A percentile compares a stretch with the other conserved stretches of the same genome.
Evolutionary conservation across 2,329 filamentous ascomycete species (phyloP).

Genomic region (Drechslerella dactyloides): DNA sequence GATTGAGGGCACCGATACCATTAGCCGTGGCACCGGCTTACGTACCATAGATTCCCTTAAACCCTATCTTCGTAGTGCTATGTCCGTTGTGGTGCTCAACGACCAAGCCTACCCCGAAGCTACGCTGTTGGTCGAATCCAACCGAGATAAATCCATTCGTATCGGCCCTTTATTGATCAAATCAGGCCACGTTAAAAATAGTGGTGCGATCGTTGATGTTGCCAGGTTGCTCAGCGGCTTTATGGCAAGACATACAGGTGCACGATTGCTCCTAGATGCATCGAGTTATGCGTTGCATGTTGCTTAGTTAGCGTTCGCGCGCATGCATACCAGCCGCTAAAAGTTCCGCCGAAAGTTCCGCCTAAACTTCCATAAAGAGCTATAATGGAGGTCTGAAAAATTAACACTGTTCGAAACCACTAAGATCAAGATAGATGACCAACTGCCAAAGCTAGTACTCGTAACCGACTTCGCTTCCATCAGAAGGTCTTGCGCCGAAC

Average conservation of each 20-base stretch:
- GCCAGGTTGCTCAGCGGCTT: constrained; percentile 9
- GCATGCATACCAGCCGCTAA: too few relatives aligned
- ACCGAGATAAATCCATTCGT: constrained; percentile 8
- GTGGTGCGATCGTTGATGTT: neutral
- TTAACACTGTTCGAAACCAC: too few relatives aligned
- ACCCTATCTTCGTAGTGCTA: constrained; percentile 11
- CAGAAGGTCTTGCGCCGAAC: too few relatives aligned
- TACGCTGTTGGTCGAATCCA: constrained; percentile 16
- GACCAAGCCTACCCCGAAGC: constrained; percentile 7
- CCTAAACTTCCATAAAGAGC: too few relatives aligned
- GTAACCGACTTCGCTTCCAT: too few relatives aligned
- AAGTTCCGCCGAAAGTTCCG: too few relatives aligned
- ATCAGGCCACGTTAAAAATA: neutral
- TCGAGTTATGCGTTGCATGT: too few relatives aligned
- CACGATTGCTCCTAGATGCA: neutral
- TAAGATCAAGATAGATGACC: too few relatives aligned
- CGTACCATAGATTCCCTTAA: neutral
- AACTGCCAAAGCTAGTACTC: too few relatives aligned
- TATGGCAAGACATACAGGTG: constrained; percentile 16
- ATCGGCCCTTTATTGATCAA: constrained; percentile 12
- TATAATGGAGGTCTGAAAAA: too few relatives aligned
- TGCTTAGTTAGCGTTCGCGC: too few relatives aligned
- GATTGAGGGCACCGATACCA: neutral
- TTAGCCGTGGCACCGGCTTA: neutral
- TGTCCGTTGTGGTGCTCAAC: constrained; percentile 8